These are phyloP conservation scores for Aspergillus uvarum DNA, from an alignment of 2,329 filamentous ascomycete species.

Conservation along the genomic window DNA sequence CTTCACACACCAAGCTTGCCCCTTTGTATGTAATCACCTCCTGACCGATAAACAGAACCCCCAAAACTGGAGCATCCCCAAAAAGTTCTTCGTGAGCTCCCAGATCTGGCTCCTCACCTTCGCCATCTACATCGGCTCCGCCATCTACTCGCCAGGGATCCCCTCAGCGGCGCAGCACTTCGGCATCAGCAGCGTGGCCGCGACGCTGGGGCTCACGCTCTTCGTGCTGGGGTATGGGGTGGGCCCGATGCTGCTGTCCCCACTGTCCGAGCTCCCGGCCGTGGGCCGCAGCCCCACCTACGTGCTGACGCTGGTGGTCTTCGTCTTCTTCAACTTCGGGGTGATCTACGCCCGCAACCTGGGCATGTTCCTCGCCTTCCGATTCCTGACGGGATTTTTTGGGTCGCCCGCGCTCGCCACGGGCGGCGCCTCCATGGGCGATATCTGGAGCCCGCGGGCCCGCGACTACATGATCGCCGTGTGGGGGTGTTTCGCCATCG, in stretches of 20 bases:
- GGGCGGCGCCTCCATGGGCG: slow-evolving; percentile 46
- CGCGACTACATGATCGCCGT: slow-evolving; percentile 58
- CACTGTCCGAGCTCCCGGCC: slow-evolving; percentile 51
- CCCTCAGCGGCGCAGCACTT: slow-evolving; percentile 44
- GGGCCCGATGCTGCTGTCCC: slow-evolving; percentile 47
- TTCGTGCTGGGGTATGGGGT: slow-evolving; percentile 52
- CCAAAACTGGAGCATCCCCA: slow-evolving; percentile 16
- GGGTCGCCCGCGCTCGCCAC: slow-evolving; percentile 49
- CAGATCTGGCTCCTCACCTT: slow-evolving; percentile 50
- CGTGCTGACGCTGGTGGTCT: slow-evolving; percentile 49
- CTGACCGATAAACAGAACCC: no score
- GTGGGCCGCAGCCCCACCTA: slow-evolving; percentile 54
- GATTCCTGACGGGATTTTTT: slow-evolving; percentile 43
- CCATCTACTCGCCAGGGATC: slow-evolving; percentile 52
- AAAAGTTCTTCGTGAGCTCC: slow-evolving; percentile 48
- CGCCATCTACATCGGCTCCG: slow-evolving; percentile 52
- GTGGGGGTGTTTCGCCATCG: slow-evolving; percentile 53
- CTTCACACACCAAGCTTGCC: no score
- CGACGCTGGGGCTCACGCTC: slow-evolving; percentile 20
- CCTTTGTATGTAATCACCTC: no score
- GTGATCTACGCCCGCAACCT: slow-evolving; percentile 52
- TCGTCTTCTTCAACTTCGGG: slow-evolving; percentile 52
- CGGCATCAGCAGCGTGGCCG: slow-evolving; percentile 14
- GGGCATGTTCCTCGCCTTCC: slow-evolving; percentile 48
- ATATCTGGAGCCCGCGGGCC: slow-evolving; percentile 43